Percentiles rank a stretch among this genome's conserved stretches.
These are phyloP conservation scores for Nadsonia commutata DNA, from an alignment of 1,139 yeast species.

Conservation along the genomic window DNA sequence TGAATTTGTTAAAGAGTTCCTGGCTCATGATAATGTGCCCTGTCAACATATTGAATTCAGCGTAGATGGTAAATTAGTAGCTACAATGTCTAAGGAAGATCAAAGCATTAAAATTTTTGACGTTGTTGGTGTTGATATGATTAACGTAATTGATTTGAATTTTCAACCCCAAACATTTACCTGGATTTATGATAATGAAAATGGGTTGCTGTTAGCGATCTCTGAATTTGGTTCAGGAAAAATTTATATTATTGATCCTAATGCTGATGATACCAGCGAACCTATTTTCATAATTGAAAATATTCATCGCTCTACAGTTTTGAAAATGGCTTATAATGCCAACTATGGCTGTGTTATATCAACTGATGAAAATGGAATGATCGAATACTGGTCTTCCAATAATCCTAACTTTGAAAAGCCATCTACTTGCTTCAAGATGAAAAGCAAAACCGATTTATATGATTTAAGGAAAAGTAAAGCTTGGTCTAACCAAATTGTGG, in stretches of 20 bases:
- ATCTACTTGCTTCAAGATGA: conserved; percentile 22
- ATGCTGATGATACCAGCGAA: conserved; percentile 12
- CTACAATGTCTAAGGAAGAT: conserved; percentile 22
- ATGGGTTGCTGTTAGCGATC: background rate
- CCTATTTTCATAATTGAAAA: conserved; percentile 10
- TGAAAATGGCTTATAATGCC: conserved; percentile 21
- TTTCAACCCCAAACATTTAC: conserved; percentile 11
- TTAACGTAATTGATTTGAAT: conserved; percentile 21
- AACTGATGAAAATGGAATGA: conserved; percentile 27
- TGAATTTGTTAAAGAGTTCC: conserved; percentile 27
- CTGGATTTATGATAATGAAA: conserved; percentile 10
- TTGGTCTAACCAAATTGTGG: conserved; percentile 14
- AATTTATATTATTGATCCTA: conserved; percentile 17
- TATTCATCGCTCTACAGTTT: conserved; percentile 18
- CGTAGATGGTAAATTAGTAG: conserved; percentile 19
- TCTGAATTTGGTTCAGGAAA: conserved; percentile 6
- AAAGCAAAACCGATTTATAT: conserved; percentile 31
- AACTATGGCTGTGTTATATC: conserved; percentile 26
- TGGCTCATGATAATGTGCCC: conserved; percentile 22
- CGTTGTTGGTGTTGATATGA: conserved; percentile 28
- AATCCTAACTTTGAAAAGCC: conserved; percentile 14
- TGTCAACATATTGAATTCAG: conserved; percentile 14
- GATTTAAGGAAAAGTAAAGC: conserved; percentile 26
- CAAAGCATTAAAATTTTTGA: conserved; percentile 28
- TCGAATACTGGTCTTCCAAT: conserved; percentile 31